Evolutionary conservation across 2,329 filamentous ascomycete species (phyloP).

Genomic region (Trichoderma harzianum): DNA sequence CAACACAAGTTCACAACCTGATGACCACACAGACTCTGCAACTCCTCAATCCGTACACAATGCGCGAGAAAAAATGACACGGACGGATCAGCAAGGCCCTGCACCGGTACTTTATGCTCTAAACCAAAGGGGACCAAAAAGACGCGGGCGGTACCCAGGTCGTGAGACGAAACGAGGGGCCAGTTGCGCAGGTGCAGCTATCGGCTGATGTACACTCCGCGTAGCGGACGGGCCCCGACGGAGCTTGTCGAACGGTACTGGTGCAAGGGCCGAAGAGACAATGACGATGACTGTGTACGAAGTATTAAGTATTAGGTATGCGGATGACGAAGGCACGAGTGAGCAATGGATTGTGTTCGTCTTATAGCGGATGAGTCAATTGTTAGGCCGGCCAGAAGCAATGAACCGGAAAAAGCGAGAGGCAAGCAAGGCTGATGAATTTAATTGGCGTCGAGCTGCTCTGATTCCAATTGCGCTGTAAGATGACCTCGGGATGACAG

Average conservation of each 20-base stretch:
- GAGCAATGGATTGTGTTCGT: neutral
- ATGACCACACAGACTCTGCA: neutral
- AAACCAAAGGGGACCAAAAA: neutral
- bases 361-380: slow-evolving; percentile 3
- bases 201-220: slow-evolving; percentile 11
- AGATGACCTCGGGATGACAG: slow-evolving; percentile 10
- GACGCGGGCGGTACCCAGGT: slow-evolving; percentile 19
- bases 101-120: neutral
- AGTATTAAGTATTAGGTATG: neutral
- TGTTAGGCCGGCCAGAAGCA: neutral
- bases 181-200: neutral
- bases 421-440: neutral
- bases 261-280: neutral
- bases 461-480: slow-evolving; percentile 1
- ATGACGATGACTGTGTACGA: too few relatives aligned
- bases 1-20: neutral
- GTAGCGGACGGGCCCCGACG: neutral
- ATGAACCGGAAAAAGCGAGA: neutral
- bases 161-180: slow-evolving; percentile 13
- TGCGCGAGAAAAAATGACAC: neutral
- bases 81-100: neutral
- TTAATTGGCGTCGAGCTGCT: neutral
- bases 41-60: neutral
- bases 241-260: neutral
- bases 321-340: neutral